Evolutionary conservation across 441 rosid species (phyloP).

Genomic region (Populus hybrid): DNA sequence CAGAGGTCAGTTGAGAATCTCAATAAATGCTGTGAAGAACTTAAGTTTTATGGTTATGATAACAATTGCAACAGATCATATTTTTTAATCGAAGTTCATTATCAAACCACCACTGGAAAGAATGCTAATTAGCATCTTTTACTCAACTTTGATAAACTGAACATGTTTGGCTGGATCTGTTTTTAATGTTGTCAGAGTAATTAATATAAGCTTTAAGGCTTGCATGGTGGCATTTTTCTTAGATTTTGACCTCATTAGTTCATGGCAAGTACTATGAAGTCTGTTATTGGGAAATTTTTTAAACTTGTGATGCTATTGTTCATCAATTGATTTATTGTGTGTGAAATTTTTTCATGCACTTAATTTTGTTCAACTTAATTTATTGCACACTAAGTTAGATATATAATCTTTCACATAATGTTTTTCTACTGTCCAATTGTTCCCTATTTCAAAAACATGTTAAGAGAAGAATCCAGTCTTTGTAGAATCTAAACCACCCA

Average conservation of each 20-base stretch:
- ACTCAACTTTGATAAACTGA: not conserved
- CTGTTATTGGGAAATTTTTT: not conserved
- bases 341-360: not conserved
- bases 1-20: slow-evolving; percentile 57
- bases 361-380: not conserved
- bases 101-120: not conserved
- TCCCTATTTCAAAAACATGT: not conserved
- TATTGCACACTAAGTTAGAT: not conserved
- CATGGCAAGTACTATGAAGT: not conserved
- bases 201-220: not conserved
- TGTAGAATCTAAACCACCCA: not conserved
- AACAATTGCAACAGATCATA: not conserved
- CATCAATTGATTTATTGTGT: not conserved
- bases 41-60: too few species aligned
- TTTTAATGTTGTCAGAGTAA: not conserved
- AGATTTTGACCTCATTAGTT: not conserved
- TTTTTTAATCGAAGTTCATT: not conserved
- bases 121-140: not conserved
- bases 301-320: not conserved
- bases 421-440: not conserved
- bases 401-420: not conserved
- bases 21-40: too few species aligned
- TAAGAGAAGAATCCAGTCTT: not conserved
- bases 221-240: not conserved
- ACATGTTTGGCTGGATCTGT: not conserved